Conservation (phyloP, 2,329 filamentous ascomycete species). For the Hymenoscyphus occultus region DNA sequence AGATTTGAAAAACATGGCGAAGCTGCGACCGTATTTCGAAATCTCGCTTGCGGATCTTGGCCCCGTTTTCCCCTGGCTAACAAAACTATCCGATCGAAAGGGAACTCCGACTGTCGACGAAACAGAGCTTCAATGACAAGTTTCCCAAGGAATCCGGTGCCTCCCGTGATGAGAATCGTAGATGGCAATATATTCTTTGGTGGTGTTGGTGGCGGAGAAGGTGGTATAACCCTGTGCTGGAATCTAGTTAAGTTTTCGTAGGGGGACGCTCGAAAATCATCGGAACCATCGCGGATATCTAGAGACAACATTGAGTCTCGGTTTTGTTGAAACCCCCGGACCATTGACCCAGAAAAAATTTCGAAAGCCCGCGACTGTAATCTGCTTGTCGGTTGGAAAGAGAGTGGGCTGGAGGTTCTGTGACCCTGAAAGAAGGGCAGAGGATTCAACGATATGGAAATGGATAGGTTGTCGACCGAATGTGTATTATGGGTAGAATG, state of each 20-base stretch:
- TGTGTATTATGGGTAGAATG: neutral
- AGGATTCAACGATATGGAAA: neutral
- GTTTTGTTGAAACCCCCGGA: neutral
- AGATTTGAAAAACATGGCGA: slow-evolving; percentile 15
- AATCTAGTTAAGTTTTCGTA: neutral
- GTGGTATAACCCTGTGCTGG: neutral
- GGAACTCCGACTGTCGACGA: slow-evolving; percentile 5
- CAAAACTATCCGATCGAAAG: slow-evolving; percentile 9
- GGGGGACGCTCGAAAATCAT: neutral
- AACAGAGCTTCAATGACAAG: slow-evolving; percentile 43
- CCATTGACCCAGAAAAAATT: neutral
- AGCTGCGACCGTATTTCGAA: neutral
- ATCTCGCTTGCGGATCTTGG: slow-evolving; percentile 4
- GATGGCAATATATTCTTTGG: neutral
- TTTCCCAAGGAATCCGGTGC: slow-evolving; percentile 54
- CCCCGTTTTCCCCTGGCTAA: slow-evolving; percentile 7
- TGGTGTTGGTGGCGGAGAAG: neutral
- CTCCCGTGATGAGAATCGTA: slow-evolving; percentile 51
- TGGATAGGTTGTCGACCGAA: neutral
- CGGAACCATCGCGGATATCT: neutral
- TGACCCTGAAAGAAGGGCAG: neutral
- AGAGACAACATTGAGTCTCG: neutral
- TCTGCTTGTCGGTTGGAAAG: neutral
- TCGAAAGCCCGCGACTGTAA: neutral
- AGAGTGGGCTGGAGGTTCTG: neutral